Percentiles rank a stretch among this genome's conserved stretches.
phyloP scores from a whole-genome alignment of 2,329 filamentous ascomycete species.

The Cladobotryum mycophilum region DNA sequence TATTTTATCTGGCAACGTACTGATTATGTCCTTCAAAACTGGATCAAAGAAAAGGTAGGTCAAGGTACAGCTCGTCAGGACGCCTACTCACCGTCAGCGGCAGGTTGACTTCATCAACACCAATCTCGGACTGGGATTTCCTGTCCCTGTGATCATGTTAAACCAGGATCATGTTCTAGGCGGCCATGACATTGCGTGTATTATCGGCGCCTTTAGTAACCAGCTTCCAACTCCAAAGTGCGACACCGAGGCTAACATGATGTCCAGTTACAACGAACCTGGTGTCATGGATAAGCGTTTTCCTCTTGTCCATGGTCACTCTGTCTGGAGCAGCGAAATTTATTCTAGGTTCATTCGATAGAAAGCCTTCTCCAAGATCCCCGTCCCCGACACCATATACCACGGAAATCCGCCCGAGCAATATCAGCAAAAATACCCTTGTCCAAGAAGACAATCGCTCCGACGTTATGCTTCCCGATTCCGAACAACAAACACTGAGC shows the following conservation, averaged over 20 bases:
- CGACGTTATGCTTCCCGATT: not conserved
- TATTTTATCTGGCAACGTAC: slow-evolving; percentile 13
- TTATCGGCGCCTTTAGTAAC: slow-evolving; percentile 40
- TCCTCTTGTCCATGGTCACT: slow-evolving; percentile 19
- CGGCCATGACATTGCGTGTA: slow-evolving; percentile 31
- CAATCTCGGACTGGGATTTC: slow-evolving; percentile 46
- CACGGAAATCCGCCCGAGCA: not conserved
- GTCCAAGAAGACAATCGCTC: not conserved
- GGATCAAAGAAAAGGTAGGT: slow-evolving; percentile 30
- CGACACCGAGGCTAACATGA: slow-evolving; percentile 11
- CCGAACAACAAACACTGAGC: slow-evolving; percentile 2
- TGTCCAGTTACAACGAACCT: slow-evolving; percentile 9
- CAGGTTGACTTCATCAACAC: slow-evolving; percentile 46
- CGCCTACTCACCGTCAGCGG: not conserved
- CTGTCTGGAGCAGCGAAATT: slow-evolving; percentile 3
- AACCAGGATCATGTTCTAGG: slow-evolving; percentile 28
- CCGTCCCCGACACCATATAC: not conserved
- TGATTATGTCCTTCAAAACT: slow-evolving; percentile 23
- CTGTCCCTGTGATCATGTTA: slow-evolving; percentile 43
- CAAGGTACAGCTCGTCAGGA: not conserved
- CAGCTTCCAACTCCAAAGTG: slow-evolving; percentile 9
- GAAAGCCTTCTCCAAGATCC: not conserved
- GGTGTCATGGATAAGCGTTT: slow-evolving; percentile 25
- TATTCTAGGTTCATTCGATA: not conserved
- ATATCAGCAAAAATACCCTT: not conserved